Conservation (phyloP, 176 grass and related monocot genomes). For the Cenchrus purpureus region DNA sequence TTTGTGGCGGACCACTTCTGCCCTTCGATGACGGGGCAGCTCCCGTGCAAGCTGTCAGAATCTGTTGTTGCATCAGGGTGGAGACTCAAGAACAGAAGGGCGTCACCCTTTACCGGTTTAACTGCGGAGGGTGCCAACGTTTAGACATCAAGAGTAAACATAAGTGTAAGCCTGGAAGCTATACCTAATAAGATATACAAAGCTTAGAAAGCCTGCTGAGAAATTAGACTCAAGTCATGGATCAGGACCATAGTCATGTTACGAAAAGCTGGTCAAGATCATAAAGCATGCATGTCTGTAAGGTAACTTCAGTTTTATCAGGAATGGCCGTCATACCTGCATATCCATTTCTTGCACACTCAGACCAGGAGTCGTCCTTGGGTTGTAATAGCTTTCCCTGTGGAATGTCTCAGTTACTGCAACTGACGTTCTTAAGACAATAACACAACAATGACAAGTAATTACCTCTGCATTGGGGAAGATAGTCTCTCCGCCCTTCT, state of each 20-base stretch:
- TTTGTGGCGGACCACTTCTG: slow-evolving; percentile 96
- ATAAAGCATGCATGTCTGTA: neutral
- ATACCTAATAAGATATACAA: neutral
- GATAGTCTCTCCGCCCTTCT: slow-evolving; percentile 87
- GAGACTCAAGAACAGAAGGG: slow-evolving; percentile 91
- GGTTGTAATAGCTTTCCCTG: slow-evolving; percentile 73
- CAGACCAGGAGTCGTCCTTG: slow-evolving; percentile 82
- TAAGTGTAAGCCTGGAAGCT: neutral
- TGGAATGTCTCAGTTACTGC: slow-evolving; percentile 37
- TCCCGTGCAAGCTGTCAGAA: slow-evolving; percentile 78
- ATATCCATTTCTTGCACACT: slow-evolving; percentile 89
- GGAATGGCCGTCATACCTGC: slow-evolving; percentile 55
- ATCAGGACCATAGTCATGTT: neutral
- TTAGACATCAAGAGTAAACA: slow-evolving; percentile 7
- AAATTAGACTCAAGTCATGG: neutral
- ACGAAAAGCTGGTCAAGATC: neutral
- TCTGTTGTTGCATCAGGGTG: slow-evolving; percentile 73
- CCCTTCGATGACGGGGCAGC: slow-evolving; percentile 81
- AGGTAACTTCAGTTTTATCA: slow-evolving; percentile 9
- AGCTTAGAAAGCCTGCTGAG: neutral
- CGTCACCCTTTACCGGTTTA: slow-evolving; percentile 79
- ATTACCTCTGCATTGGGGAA: slow-evolving; percentile 89
- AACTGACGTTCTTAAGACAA: slow-evolving; percentile 2
- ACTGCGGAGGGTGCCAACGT: slow-evolving; percentile 49
- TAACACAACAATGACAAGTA: neutral